Base-by-base conservation (phyloP, 495 filamentous ascomycete genomes). In the Aeminium ludgeri region DNA sequence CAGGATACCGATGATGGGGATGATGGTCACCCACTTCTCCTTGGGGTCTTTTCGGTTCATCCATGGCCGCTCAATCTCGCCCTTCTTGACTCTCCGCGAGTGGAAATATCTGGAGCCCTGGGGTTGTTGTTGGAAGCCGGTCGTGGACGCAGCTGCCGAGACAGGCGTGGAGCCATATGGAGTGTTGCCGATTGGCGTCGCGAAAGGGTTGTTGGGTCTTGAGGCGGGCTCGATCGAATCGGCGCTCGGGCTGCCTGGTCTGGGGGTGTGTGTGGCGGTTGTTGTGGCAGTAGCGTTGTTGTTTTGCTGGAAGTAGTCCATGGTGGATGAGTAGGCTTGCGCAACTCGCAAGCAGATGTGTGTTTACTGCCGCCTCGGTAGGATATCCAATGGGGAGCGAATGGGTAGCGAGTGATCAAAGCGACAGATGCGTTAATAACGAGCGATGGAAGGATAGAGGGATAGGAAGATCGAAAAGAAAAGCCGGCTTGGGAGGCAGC, bases 11-110 rank as follows among this genome's bases (percentile, higher is more conserved):
- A 81, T 55, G 33, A 83, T 50, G 2, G 80, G 80, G 23, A 86
- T 69, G 41, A 86, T 82, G 16, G 75, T 83, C 3, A 82, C 76
- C 82, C 82, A 86, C 63, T 84, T 86, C 66, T 86, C 78, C 54
- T 69, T 75, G 3, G 80, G 76, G 53, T 86, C 80, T 38, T 66
- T 72, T 47, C 73, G 70, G 15, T 63, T 56, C 25, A 72, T 52
- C 80, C 82, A 86, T 15, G 80, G 76, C 55, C 76, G 72, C 46
- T 82, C 70, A 12, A 78, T 56, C 30, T 80, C 72, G 30, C 70
- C 77, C 55, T 81, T 80, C 55, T 68, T 70, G 28, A 87, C 63
- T 43, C 80, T 60, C 31, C 82, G 63, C 10, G 81, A 85, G 56
- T 77, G 78, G 58, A 87, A 87, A 56, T 81, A 87, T 48, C 68